These are phyloP conservation scores for Candida pseudofarinosa DNA, from an alignment of 805 yeast species.

Conservation along the genomic window DNA sequence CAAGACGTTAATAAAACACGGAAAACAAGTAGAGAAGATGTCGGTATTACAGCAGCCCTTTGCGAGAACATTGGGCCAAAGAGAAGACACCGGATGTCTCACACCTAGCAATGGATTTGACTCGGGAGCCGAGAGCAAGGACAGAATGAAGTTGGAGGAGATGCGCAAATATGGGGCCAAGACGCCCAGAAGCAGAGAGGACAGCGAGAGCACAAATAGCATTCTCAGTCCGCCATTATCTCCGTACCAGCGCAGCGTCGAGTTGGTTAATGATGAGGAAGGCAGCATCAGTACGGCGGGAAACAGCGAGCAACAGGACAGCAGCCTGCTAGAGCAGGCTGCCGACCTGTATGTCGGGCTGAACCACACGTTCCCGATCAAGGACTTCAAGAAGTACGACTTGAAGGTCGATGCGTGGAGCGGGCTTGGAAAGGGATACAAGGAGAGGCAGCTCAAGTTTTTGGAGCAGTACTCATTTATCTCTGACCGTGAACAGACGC, in stretches of 20 bases:
- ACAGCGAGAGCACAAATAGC: constrained; percentile 5
- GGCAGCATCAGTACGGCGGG: constrained; percentile 2
- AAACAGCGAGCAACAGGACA: not conserved
- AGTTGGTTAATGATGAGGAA: constrained; percentile 1
- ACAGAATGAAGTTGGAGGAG: not conserved
- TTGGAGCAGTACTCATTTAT: constrained; percentile 47
- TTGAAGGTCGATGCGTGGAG: constrained; percentile 52
- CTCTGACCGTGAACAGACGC: constrained; percentile 8
- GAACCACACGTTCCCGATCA: constrained; percentile 44
- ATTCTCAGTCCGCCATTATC: constrained; percentile 47
- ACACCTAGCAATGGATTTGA: constrained; percentile 22
- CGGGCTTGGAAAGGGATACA: constrained; percentile 42
- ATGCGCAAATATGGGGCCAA: not conserved
- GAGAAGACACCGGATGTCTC: constrained; percentile 26
- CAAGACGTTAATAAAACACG: too few species aligned
- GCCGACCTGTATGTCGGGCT: constrained; percentile 16
- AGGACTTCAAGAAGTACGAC: constrained; percentile 41
- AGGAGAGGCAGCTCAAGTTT: constrained; percentile 47
- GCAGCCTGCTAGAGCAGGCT: not conserved
- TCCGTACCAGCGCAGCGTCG: constrained; percentile 28
- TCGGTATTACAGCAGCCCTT: constrained; percentile 32
- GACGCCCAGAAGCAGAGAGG: not conserved
- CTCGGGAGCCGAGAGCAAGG: constrained; percentile 2
- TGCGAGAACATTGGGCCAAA: constrained; percentile 22
- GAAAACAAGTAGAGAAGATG: constrained; percentile 19